Conservation (phyloP, 208 protist genomes). For the Acanthamoeba royreba region DNA sequence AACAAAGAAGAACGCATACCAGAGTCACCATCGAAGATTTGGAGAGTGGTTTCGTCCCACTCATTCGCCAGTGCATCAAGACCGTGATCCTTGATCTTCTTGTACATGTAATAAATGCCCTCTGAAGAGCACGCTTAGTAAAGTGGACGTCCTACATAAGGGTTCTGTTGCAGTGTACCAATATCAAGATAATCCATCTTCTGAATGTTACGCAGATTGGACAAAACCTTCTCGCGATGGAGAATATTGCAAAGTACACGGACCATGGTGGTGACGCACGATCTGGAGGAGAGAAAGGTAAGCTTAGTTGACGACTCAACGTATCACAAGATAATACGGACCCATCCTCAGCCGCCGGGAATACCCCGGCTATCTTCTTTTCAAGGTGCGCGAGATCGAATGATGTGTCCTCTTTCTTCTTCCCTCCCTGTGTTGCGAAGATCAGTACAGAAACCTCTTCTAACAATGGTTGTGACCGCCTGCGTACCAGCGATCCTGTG, state of each 20-base stretch:
- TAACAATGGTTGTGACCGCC: neutral
- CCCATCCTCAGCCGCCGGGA: neutral
- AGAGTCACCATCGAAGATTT: constrained; percentile 33
- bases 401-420: neutral
- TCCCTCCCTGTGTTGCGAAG: constrained; percentile 22
- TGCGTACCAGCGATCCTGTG: constrained; percentile 13
- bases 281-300: neutral
- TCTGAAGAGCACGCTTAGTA: neutral
- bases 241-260: neutral
- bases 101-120: constrained; percentile 31
- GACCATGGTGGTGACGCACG: neutral
- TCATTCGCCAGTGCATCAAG: constrained; percentile 35
- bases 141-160: neutral
- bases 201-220: constrained; percentile 11
- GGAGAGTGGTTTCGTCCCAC: constrained; percentile 39
- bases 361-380: neutral
- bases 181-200: constrained; percentile 38
- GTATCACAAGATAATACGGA: neutral
- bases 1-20: neutral
- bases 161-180: neutral
- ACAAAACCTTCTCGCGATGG: neutral
- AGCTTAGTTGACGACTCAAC: neutral
- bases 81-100: constrained; percentile 22
- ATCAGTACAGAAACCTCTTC: too few species aligned
- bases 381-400: constrained; percentile 21